Evolutionary conservation across 1,284 basidiomycete genomes (phyloP).

Genomic region (Rhodofomes roseus): DNA sequence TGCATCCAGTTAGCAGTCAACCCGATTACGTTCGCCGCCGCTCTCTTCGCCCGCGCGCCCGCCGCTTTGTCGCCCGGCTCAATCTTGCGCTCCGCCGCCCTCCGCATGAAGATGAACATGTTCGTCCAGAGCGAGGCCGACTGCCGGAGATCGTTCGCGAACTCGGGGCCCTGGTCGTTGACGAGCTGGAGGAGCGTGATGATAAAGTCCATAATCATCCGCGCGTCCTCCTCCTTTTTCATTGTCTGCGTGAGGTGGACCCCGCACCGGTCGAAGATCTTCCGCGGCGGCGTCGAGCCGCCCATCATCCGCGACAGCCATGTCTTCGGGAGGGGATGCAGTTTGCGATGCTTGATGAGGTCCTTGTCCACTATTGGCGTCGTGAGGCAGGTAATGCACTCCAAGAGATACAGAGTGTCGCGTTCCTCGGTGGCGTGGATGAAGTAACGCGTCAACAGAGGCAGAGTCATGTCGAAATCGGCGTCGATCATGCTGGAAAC

Average conservation of each 20-base stretch:
- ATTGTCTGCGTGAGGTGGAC: neutral
- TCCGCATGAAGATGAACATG: neutral
- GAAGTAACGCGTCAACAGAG: slow-evolving; percentile 1
- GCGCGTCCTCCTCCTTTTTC: neutral
- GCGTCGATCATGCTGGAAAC: neutral
- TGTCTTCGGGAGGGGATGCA: neutral
- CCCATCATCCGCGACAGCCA: neutral
- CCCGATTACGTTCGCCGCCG: neutral
- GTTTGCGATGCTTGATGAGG: neutral
- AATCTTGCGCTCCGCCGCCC: neutral
- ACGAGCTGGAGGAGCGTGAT: neutral
- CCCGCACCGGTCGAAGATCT: neutral
- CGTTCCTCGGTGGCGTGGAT: neutral
- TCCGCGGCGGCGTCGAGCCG: neutral
- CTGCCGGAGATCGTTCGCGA: neutral
- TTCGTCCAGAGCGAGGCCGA: slow-evolving; percentile 1
- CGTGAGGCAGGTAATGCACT: neutral
- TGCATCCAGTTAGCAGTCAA: neutral
- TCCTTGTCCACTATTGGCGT: neutral
- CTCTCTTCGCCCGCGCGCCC: neutral
- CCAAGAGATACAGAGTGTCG: neutral
- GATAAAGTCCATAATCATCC: neutral
- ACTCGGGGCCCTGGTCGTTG: neutral
- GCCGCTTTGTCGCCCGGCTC: neutral
- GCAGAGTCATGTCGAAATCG: neutral